These are phyloP conservation scores for Forsythia suspensa DNA, from an alignment of 257 asterid genomes.

Conservation along the genomic window DNA sequence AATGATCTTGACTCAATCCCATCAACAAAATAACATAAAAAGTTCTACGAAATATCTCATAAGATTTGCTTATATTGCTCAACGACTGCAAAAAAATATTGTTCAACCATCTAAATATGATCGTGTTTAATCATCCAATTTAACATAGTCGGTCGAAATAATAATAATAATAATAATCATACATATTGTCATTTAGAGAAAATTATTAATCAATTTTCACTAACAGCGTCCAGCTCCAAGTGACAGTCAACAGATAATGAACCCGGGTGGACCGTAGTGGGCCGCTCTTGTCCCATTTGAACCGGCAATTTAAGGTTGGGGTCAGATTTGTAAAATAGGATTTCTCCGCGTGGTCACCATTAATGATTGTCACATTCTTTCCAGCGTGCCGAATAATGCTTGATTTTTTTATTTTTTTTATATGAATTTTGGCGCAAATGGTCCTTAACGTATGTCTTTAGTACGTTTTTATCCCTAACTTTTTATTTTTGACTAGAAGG, in stretches of 20 bases:
- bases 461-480: too few species aligned
- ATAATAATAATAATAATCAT: background rate
- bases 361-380: conserved; percentile 48
- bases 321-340: conserved; percentile 35
- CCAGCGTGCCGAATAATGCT: background rate
- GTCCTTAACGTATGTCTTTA: too few species aligned
- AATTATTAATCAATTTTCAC: background rate
- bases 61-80: too few species aligned
- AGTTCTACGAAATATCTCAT: too few species aligned
- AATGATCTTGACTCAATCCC: too few species aligned
- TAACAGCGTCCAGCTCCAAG: background rate
- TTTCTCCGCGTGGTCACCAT: conserved; percentile 67
- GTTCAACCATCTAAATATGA: too few species aligned
- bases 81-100: too few species aligned
- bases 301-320: conserved; percentile 31
- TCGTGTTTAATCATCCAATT: too few species aligned
- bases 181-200: background rate
- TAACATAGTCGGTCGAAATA: too few species aligned
- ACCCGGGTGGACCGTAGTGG: conserved; percentile 1
- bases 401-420: background rate
- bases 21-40: too few species aligned
- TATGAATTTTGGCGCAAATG: too few species aligned
- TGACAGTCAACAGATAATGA: background rate
- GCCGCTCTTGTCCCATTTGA: conserved; percentile 25
- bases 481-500: too few species aligned